These are phyloP conservation scores for Trichosporon asahii DNA, from an alignment of 1,284 basidiomycete species.

Conservation along the genomic window DNA sequence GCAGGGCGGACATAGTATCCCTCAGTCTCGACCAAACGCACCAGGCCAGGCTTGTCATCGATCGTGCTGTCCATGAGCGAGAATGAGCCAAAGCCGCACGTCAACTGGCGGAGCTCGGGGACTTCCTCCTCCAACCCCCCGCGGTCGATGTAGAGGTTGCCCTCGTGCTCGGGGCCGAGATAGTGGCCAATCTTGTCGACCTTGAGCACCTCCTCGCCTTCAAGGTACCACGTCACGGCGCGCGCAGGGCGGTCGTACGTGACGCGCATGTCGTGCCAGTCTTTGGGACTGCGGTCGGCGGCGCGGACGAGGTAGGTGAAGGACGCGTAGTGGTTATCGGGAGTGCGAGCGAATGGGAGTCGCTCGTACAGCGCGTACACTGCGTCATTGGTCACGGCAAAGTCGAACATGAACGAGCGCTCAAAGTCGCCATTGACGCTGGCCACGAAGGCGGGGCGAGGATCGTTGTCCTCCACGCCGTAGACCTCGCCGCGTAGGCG, in stretches of 20 bases:
- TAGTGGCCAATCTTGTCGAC: background rate
- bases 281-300: no score
- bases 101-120: background rate
- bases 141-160: background rate
- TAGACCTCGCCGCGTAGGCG: background rate
- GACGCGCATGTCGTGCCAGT: background rate
- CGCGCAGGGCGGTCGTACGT: background rate
- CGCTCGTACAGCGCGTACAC: background rate
- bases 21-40: background rate
- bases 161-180: background rate
- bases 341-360: background rate
- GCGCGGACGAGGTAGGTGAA: background rate
- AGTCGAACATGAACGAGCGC: background rate
- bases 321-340: background rate
- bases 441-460: background rate
- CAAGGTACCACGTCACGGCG: background rate
- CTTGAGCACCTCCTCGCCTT: background rate
- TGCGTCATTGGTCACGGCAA: background rate
- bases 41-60: background rate
- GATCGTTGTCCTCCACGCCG: background rate
- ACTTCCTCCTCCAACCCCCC: background rate
- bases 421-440: background rate
- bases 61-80: background rate
- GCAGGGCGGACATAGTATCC: background rate
- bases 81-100: background rate